phyloP scores from a whole-genome alignment of 2,329 filamentous ascomycete genomes.

The Hypoxylon sp. region DNA sequence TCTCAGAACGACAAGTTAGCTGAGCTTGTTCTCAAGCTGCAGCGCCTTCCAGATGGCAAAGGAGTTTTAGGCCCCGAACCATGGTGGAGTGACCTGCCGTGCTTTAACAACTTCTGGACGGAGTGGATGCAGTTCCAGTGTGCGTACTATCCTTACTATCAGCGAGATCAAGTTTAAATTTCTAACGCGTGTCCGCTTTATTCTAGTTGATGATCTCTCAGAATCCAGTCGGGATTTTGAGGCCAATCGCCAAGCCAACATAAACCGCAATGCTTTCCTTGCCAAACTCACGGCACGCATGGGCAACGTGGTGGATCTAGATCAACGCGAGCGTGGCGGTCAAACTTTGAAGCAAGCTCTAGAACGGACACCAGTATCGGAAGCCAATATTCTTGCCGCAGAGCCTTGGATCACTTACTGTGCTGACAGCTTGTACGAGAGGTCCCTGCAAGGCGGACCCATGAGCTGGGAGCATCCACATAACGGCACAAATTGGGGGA shows the following conservation, averaged over 20 bases:
- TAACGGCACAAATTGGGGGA: conserved; percentile 29
- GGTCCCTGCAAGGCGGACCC: conserved; percentile 23
- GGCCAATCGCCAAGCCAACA: conserved; percentile 23
- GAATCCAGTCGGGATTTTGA: conserved; percentile 8
- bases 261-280: conserved; percentile 40
- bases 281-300: conserved; percentile 32
- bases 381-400: conserved; percentile 16
- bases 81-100: conserved; percentile 36
- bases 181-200: background rate
- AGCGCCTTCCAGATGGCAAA: conserved; percentile 35
- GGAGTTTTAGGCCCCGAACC: conserved; percentile 32
- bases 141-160: conserved; percentile 6
- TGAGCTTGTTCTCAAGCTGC: conserved; percentile 33
- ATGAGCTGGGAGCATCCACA: conserved; percentile 38
- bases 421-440: conserved; percentile 30
- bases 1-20: conserved; percentile 40
- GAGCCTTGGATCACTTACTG: conserved; percentile 37
- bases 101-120: conserved; percentile 37
- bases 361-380: conserved; percentile 24
- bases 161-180: background rate
- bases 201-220: conserved; percentile 12
- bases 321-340: conserved; percentile 37
- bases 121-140: conserved; percentile 37
- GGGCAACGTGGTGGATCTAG: conserved; percentile 21
- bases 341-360: conserved; percentile 29